Evolutionary conservation across 1,139 yeast species (phyloP).

Genomic region (Groenewaldozyma auringiensis): DNA sequence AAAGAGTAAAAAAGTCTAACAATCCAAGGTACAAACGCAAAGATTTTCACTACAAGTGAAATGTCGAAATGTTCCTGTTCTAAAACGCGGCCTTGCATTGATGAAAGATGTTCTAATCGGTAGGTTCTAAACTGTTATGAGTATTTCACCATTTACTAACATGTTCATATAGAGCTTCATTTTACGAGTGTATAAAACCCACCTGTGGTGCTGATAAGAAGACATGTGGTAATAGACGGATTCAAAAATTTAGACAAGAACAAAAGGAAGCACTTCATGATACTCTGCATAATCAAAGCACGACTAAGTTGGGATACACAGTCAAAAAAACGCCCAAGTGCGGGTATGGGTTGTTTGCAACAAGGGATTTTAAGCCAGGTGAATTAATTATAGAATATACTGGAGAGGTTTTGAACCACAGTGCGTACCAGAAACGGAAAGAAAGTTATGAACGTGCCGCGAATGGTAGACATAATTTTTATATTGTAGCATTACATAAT

Average conservation of each 20-base stretch:
- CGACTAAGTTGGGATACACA: not conserved
- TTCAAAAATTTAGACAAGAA: not conserved
- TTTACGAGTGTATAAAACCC: not conserved
- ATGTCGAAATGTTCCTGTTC: not conserved
- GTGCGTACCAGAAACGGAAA: constrained; percentile 30
- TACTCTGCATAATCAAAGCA: constrained; percentile 15
- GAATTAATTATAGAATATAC: constrained; percentile 39
- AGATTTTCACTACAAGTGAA: not conserved
- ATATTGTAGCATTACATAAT: not conserved
- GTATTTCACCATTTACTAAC: not conserved
- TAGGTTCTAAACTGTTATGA: not conserved
- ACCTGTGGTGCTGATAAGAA: not conserved
- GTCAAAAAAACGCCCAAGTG: not conserved
- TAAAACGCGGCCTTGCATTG: not conserved
- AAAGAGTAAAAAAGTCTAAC: no score
- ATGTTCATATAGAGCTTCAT: not conserved
- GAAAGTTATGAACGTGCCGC: constrained; percentile 23
- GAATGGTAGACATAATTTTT: constrained; percentile 21
- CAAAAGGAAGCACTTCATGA: not conserved
- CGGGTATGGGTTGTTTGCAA: constrained; percentile 35
- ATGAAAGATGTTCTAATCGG: constrained; percentile 1
- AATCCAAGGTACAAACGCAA: not conserved
- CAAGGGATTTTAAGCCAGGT: constrained; percentile 30
- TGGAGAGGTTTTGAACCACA: constrained; percentile 36
- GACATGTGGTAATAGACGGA: not conserved